phyloP scores from a whole-genome alignment of 163 green algal genomes.

The Chloromonas sp. region DNA sequence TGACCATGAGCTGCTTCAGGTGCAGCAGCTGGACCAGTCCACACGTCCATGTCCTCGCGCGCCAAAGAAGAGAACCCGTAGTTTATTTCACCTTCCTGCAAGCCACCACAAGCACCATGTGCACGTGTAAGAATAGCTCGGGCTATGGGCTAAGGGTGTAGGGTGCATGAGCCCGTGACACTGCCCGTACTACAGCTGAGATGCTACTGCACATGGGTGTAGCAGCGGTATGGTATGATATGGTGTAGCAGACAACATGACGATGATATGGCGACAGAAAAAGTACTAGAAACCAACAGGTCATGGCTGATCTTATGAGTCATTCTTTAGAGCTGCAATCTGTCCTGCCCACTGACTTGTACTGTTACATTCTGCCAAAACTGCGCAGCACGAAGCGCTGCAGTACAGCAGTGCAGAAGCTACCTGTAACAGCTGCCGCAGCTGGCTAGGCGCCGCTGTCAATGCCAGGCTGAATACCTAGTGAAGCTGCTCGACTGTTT shows the following conservation, averaged over 20 bases:
- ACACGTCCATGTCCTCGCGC: not conserved
- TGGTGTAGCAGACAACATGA: not conserved
- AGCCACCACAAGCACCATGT: not conserved
- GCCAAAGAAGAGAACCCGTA: not conserved
- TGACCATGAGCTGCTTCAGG: not conserved
- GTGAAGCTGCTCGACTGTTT: no score
- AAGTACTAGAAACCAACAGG: no score
- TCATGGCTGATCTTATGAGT: no score
- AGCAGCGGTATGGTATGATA: not conserved
- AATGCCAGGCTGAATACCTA: no score
- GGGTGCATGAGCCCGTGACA: not conserved
- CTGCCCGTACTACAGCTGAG: not conserved
- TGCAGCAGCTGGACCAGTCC: not conserved
- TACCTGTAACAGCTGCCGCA: no score
- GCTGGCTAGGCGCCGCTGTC: no score
- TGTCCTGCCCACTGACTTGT: no score
- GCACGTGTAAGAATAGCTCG: not conserved
- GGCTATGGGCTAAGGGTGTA: not conserved
- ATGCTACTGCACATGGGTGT: not conserved
- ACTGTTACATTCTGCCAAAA: no score
- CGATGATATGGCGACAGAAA: not conserved
- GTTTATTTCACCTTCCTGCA: conserved; percentile 4
- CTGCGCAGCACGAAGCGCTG: no score
- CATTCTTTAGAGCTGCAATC: no score
- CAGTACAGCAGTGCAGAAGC: no score